Evolutionary conservation across 345 rosid species (phyloP).

Genomic region (Eucalyptus sp.): DNA sequence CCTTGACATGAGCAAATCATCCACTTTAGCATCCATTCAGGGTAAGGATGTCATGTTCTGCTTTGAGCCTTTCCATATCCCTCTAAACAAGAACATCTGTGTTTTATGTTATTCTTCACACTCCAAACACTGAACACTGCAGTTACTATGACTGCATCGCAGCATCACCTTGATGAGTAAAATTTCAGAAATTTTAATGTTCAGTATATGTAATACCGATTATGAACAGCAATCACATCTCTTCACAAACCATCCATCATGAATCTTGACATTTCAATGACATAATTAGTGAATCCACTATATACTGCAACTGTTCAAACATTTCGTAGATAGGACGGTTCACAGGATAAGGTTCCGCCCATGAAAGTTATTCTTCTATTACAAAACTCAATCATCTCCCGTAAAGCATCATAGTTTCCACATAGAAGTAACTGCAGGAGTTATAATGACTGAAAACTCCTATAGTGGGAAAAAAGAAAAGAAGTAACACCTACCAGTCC

Average conservation of each 20-base stretch:
- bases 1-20: not conserved
- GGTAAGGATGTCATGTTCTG: not conserved
- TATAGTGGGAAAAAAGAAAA: not conserved
- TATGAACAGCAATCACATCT: not conserved
- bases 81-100: not conserved
- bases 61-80: not conserved
- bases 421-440: not conserved
- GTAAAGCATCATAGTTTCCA: not conserved
- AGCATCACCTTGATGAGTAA: not conserved
- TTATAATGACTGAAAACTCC: not conserved
- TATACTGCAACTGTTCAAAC: not conserved
- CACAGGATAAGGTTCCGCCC: not conserved
- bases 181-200: not conserved
- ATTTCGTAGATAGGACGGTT: not conserved
- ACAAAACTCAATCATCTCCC: not conserved
- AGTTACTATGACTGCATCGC: not conserved
- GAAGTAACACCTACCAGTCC: not conserved
- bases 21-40: not conserved
- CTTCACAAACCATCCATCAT: not conserved
- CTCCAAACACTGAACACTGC: not conserved
- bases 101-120: not conserved
- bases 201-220: not conserved
- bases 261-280: not conserved
- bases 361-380: not conserved
- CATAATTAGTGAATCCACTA: not conserved